Conservation (phyloP, 495 filamentous ascomycete species). For the Talaromyces thailandensis region DNA sequence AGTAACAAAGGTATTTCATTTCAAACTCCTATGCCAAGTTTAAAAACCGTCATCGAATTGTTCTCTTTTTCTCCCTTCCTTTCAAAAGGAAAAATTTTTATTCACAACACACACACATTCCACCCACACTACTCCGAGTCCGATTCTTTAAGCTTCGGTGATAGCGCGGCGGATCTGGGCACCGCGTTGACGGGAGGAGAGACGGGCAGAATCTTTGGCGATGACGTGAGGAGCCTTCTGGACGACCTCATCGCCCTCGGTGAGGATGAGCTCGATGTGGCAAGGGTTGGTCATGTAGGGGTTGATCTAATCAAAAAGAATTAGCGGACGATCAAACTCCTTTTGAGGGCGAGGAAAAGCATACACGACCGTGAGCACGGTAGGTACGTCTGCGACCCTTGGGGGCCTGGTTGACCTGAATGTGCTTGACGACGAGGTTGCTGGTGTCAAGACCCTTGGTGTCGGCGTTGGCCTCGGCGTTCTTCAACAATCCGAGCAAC, state of each 20-base stretch:
- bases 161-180: slow-evolving; percentile 69
- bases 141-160: slow-evolving; percentile 55
- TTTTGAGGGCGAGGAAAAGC: slow-evolving; percentile 25
- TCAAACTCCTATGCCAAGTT: slow-evolving; percentile 3
- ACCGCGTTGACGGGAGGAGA: slow-evolving; percentile 86
- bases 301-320: slow-evolving; percentile 68
- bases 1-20: not conserved
- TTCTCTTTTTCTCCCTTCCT: not conserved
- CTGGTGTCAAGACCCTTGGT: slow-evolving; percentile 97
- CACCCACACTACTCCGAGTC: not conserved
- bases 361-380: slow-evolving; percentile 98
- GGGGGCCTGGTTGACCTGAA: slow-evolving; percentile 99
- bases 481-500: slow-evolving; percentile 93
- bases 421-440: slow-evolving; percentile 96
- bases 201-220: slow-evolving; percentile 48
- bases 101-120: not conserved
- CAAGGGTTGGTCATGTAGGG: slow-evolving; percentile 99
- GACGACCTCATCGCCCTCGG: slow-evolving; percentile 81
- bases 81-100: not conserved
- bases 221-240: slow-evolving; percentile 63
- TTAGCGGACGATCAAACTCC: not conserved
- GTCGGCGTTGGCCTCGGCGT: slow-evolving; percentile 98
- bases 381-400: slow-evolving; percentile 97
- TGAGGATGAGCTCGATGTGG: slow-evolving; percentile 99
- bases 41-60: not conserved